Conservation (phyloP, 768 basidiomycete species). For the Hemileccinum impolitum region DNA sequence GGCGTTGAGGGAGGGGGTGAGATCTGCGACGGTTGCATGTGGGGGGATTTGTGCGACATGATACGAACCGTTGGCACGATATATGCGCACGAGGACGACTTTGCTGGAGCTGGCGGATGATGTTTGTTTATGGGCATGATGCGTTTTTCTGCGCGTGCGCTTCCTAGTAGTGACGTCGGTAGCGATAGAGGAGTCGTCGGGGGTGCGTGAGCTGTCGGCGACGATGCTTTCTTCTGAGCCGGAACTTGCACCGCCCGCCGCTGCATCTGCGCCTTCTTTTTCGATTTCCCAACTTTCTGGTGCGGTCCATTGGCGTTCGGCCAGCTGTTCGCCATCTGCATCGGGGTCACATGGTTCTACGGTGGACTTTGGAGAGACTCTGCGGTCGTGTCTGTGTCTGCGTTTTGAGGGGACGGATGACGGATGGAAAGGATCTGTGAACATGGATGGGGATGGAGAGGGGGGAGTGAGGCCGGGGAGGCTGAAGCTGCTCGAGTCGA, state of each 20-base stretch:
- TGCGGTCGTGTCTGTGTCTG: conserved; percentile 31
- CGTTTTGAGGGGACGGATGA: conserved; percentile 18
- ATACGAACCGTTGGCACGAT: conserved; percentile 68
- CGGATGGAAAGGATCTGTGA: conserved; percentile 37
- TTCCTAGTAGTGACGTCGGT: conserved; percentile 16
- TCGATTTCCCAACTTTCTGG: conserved; percentile 79
- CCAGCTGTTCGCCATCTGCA: conserved; percentile 10
- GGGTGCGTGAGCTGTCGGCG: conserved; percentile 15
- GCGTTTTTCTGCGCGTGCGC: conserved; percentile 25
- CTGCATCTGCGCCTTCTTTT: conserved; percentile 39
- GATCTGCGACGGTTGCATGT: conserved; percentile 61
- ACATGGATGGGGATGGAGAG: conserved; percentile 29
- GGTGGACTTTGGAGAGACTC: conserved; percentile 52
- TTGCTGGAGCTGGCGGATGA: conserved; percentile 18
- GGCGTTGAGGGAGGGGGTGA: conserved; percentile 59
- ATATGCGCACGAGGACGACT: conserved; percentile 67
- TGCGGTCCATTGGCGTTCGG: conserved; percentile 52
- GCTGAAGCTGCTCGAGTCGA: conserved; percentile 31
- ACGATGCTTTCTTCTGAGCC: conserved; percentile 35
- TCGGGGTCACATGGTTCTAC: conserved; percentile 9
- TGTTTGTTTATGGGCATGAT: conserved; percentile 14
- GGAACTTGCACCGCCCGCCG: conserved; percentile 37
- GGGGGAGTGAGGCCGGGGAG: conserved; percentile 43
- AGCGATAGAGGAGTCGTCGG: conserved; percentile 11
- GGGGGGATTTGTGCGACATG: conserved; percentile 65